These are phyloP conservation scores for Cryphonectria radicalis DNA, from an alignment of 2,329 filamentous ascomycete species.

Conservation along the genomic window DNA sequence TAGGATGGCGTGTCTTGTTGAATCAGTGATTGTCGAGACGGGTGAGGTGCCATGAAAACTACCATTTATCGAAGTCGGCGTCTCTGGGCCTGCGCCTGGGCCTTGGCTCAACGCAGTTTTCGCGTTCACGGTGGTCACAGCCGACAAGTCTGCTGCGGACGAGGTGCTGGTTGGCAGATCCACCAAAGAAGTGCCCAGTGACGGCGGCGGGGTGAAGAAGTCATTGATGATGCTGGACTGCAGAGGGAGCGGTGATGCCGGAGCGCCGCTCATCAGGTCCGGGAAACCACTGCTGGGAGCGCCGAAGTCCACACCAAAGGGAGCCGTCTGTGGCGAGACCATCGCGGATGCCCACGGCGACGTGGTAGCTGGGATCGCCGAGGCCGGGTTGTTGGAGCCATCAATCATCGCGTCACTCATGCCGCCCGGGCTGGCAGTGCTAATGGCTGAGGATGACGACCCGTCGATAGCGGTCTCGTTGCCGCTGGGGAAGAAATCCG, in stretches of 20 bases:
- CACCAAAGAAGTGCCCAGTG: constrained; percentile 33
- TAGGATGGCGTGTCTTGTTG: constrained; percentile 65
- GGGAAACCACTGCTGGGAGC: constrained; percentile 67
- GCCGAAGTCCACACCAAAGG: constrained; percentile 76
- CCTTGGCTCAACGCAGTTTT: constrained; percentile 69
- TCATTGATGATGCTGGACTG: constrained; percentile 73
- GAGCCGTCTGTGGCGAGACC: constrained; percentile 68
- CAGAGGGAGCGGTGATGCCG: constrained; percentile 77
- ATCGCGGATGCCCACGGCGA: constrained; percentile 74
- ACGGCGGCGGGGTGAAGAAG: constrained; percentile 78
- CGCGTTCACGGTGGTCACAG: constrained; percentile 60
- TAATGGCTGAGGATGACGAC: constrained; percentile 94
- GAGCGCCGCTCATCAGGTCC: constrained; percentile 73
- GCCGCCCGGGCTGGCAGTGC: constrained; percentile 88
- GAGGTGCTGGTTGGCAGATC: constrained; percentile 50
- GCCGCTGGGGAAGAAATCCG: constrained; percentile 67
- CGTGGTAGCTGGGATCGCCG: constrained; percentile 53
- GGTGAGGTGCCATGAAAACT: constrained; percentile 60
- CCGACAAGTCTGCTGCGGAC: constrained; percentile 73
- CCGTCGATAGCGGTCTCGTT: constrained; percentile 86
- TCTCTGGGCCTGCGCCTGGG: constrained; percentile 68
- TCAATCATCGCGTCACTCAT: constrained; percentile 93
- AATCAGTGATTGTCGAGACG: constrained; percentile 67
- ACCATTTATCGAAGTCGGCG: constrained; percentile 72
- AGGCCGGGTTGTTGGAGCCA: constrained; percentile 68